These are phyloP conservation scores for Hansenula sp. DNA, from an alignment of 1,139 yeast species.

Conservation along the genomic window DNA sequence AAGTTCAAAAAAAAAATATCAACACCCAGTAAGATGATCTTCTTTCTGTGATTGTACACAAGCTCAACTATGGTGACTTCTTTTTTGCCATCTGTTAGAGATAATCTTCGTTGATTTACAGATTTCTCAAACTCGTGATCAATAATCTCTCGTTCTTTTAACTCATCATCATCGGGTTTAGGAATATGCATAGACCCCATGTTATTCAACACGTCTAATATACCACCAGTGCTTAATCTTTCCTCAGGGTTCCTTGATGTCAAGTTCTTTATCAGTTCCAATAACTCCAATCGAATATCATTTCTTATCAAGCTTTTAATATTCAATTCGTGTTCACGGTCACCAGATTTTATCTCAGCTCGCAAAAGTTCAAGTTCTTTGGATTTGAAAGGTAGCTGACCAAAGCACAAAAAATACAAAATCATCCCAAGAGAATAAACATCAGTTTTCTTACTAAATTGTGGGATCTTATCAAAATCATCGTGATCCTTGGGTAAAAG, in stretches of 20 bases:
- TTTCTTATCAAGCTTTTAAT: slow-evolving; percentile 17
- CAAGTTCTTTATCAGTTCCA: slow-evolving; percentile 34
- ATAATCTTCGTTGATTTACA: neutral
- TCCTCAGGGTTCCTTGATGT: slow-evolving; percentile 31
- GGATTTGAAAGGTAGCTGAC: slow-evolving; percentile 62
- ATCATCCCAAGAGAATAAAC: slow-evolving; percentile 82
- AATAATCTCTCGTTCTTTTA: too few species aligned
- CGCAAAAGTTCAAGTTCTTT: slow-evolving; percentile 33
- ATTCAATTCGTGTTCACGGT: slow-evolving; percentile 25
- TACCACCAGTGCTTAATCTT: slow-evolving; percentile 43
- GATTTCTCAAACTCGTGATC: neutral
- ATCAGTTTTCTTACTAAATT: slow-evolving; percentile 70
- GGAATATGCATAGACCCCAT: slow-evolving; percentile 6
- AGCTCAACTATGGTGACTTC: neutral
- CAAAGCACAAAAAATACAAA: slow-evolving; percentile 67
- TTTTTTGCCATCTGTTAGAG: slow-evolving; percentile 4
- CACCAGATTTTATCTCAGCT: slow-evolving; percentile 31
- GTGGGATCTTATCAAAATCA: slow-evolving; percentile 28
- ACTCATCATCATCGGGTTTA: neutral
- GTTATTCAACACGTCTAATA: slow-evolving; percentile 29
- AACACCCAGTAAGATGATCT: neutral
- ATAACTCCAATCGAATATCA: slow-evolving; percentile 37
- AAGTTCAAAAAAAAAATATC: neutral
- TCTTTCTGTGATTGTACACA: neutral
- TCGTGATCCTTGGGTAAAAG: slow-evolving; percentile 24